Conservation (phyloP, 2,329 filamentous ascomycete genomes). For the Bipolaris zeicola region DNA sequence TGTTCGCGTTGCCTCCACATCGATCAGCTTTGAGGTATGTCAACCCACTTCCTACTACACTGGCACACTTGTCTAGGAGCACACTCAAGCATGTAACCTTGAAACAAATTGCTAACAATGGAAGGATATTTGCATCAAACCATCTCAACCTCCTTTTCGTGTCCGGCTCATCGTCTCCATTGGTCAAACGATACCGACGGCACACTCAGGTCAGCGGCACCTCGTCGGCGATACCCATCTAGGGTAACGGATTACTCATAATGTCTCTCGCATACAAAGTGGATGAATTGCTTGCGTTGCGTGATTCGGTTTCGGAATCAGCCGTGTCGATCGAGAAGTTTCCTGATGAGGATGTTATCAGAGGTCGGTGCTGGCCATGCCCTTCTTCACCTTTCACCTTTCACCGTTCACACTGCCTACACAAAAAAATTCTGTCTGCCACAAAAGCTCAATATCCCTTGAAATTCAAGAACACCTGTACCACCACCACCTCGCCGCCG, state of each 20-base stretch:
- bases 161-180: slow-evolving; percentile 16
- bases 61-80: not conserved
- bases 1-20: slow-evolving; percentile 35
- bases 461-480: not conserved
- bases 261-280: slow-evolving; percentile 49
- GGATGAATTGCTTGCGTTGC: slow-evolving; percentile 49
- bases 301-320: slow-evolving; percentile 50
- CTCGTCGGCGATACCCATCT: slow-evolving; percentile 11
- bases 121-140: slow-evolving; percentile 47
- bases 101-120: slow-evolving; percentile 6
- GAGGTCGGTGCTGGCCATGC: slow-evolving; percentile 40
- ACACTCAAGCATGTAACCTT: not conserved
- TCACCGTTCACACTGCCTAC: slow-evolving; percentile 17
- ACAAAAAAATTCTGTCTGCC: not conserved
- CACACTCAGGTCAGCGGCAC: slow-evolving; percentile 11
- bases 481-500: not conserved
- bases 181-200: slow-evolving; percentile 13
- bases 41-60: not conserved
- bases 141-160: slow-evolving; percentile 40
- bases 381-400: slow-evolving; percentile 17
- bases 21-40: slow-evolving; percentile 42
- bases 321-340: slow-evolving; percentile 51
- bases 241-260: slow-evolving; percentile 12
- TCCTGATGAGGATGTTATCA: slow-evolving; percentile 50
- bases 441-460: not conserved